phyloP scores from a whole-genome alignment of 2,329 filamentous ascomycete species.

The Aspergillus quadrilineatus region DNA sequence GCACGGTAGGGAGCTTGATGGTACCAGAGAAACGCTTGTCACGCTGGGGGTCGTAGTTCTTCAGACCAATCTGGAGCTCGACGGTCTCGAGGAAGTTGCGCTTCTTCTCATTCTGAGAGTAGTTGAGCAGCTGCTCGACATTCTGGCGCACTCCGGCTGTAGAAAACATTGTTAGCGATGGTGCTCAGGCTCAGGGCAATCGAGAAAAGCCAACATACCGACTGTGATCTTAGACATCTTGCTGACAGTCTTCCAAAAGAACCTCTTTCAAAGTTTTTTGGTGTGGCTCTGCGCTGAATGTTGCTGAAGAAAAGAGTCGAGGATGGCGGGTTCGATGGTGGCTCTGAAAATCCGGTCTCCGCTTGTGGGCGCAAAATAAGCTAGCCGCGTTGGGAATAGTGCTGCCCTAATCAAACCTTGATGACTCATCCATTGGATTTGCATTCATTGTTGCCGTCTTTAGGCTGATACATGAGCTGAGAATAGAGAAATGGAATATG shows the following conservation, averaged over 20 bases:
- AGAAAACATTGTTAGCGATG: constrained; percentile 12
- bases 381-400: constrained; percentile 28
- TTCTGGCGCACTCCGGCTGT: constrained; percentile 90
- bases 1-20: constrained; percentile 88
- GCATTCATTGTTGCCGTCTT: not conserved
- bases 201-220: constrained; percentile 42
- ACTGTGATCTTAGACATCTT: constrained; percentile 60
- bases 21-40: constrained; percentile 99
- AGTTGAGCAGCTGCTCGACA: constrained; percentile 89
- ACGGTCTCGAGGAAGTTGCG: constrained; percentile 96
- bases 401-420: constrained; percentile 23
- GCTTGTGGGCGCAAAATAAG: constrained; percentile 37
- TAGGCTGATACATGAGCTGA: no score
- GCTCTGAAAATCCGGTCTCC: constrained; percentile 36
- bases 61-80: constrained; percentile 79
- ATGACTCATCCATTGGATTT: constrained; percentile 5
- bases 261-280: constrained; percentile 60
- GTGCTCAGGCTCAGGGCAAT: not conserved
- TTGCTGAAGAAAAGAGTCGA: constrained; percentile 29
- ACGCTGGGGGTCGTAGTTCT: constrained; percentile 99
- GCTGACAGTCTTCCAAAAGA: constrained; percentile 83
- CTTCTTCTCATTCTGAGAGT: constrained; percentile 95
- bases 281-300: constrained; percentile 61
- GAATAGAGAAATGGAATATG: not conserved
- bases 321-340: constrained; percentile 12